Conservation (phyloP, 129 eudicot genomes). For the Calendula officinalis region DNA sequence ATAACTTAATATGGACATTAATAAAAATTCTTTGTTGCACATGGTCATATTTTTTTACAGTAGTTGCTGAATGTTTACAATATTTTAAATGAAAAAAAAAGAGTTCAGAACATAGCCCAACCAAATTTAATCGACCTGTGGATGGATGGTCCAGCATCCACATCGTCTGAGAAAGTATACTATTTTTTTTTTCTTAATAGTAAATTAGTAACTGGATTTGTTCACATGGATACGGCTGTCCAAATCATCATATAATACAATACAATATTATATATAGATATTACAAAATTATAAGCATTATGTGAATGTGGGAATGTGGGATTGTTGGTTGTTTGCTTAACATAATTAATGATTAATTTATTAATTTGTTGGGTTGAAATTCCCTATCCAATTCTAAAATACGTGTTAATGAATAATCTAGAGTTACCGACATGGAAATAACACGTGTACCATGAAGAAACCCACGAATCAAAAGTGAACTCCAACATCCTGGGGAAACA, state of each 20-base stretch:
- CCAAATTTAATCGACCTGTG: constrained; percentile 27
- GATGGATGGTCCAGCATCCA: constrained; percentile 26
- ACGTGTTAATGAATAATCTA: constrained; percentile 1
- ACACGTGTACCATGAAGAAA: constrained; percentile 18
- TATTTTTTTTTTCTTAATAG: not conserved
- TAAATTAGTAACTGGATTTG: not conserved
- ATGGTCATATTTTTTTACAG: too few relatives aligned
- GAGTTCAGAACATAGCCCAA: constrained; percentile 25
- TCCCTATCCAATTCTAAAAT: not conserved
- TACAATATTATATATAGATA: not conserved
- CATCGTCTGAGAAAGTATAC: not conserved
- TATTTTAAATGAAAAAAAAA: constrained; percentile 1
- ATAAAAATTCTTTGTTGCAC: too few relatives aligned
- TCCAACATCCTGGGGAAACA: constrained; percentile 13
- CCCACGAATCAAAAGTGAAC: constrained; percentile 6
- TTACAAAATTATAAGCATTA: constrained; percentile 9
- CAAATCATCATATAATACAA: not conserved
- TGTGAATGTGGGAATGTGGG: constrained; percentile 1
- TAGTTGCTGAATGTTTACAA: not conserved
- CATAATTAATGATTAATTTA: constrained; percentile 20
- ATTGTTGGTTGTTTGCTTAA: constrained; percentile 35
- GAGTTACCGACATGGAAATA: not conserved
- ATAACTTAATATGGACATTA: too few relatives aligned
- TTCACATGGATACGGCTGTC: constrained; percentile 27
- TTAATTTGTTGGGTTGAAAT: not conserved